Conservation (phyloP, 2,329 filamentous ascomycete genomes). For the Myriosclerotinia duriaeana region DNA sequence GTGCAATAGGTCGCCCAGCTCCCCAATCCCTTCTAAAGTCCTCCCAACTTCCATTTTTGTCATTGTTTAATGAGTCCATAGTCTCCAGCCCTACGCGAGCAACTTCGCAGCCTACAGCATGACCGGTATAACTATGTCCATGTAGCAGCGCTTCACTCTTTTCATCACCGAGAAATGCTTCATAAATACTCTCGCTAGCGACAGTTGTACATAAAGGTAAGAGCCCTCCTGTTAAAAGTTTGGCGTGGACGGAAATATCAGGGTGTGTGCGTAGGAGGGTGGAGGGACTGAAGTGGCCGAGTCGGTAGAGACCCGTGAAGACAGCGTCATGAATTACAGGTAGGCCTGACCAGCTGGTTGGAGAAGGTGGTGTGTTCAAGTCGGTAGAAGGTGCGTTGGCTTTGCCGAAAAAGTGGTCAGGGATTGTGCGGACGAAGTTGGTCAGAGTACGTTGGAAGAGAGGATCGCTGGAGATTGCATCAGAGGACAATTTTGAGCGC, state of each 20-base stretch:
- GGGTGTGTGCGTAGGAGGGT: slow-evolving; percentile 67
- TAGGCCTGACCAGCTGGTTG: slow-evolving; percentile 64
- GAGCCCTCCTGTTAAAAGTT: slow-evolving; percentile 77
- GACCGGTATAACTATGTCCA: slow-evolving; percentile 84
- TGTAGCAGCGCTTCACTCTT: slow-evolving; percentile 80
- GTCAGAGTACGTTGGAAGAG: slow-evolving; percentile 75
- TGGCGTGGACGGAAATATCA: slow-evolving; percentile 79
- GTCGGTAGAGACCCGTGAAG: slow-evolving; percentile 80
- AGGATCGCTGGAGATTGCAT: slow-evolving; percentile 59
- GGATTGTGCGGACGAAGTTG: slow-evolving; percentile 60
- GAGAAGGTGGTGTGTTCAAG: slow-evolving; percentile 28
- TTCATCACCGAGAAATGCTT: slow-evolving; percentile 66
- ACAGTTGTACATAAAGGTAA: slow-evolving; percentile 75
- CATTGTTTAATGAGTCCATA: slow-evolving; percentile 58
- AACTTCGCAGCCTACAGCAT: slow-evolving; percentile 77
- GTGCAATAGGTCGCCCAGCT: neutral
- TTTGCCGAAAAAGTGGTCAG: slow-evolving; percentile 36
- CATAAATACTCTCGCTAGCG: slow-evolving; percentile 71
- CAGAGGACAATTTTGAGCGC: neutral
- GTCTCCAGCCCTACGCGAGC: slow-evolving; percentile 64
- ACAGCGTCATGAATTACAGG: slow-evolving; percentile 84
- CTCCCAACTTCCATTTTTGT: slow-evolving; percentile 56
- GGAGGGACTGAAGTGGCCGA: slow-evolving; percentile 69
- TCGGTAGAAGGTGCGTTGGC: neutral
- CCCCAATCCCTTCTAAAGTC: slow-evolving; percentile 53